Evolutionary conservation across 2,329 filamentous ascomycete genomes (phyloP), one percentile per base, ranked within the genome.

Genomic region (Aureobasidium mangrovei): DNA sequence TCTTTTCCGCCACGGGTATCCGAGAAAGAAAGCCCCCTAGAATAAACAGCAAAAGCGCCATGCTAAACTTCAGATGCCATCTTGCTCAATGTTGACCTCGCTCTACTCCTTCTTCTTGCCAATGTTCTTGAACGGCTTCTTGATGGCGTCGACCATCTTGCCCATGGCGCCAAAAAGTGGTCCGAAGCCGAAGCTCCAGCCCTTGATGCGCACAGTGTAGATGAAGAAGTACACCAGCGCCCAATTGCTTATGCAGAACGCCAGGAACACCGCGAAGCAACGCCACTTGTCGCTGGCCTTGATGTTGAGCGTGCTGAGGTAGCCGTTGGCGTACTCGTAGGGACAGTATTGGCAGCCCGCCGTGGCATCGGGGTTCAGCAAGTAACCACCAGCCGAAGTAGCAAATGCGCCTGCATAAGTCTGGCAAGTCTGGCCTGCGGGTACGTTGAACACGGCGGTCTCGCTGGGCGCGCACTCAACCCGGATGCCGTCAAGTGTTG

Each of bases 191-290:
- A 89, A 89, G 26, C 70, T 79, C 84, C 84, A 89, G 6, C 83
- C 79, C 59, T 77, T 77, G 53, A 89, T 79, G 18, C 86, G 76
- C 5, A 88, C 83, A 2, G 81, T 84, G 69, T 85, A 90, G 55
- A 89, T 82, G 64, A 90, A 88, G 69, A 88, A 87, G 53, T 67
- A 66, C 1, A 88, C 84, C 53, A 89, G 67, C 39, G 77, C 70
- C 82, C 82, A 88, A 63, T 88, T 89, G 48, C 79, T 83, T 10
- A 85, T 70, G 51, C 80, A 81, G 65, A 88, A 90, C 1, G 79
- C 81, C 7, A 87, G 61, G 71, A 89, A 87, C 57, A 89, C 83
- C 6, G 84, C 86, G 61, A 88, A 85, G 65, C 84, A 74, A 41
- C 79, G 71, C 86, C 86, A 90, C 70, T 88, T 88, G 53, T 90